Base-by-base conservation (phyloP, 495 filamentous ascomycete genomes). In the Penicillium turbatum region DNA sequence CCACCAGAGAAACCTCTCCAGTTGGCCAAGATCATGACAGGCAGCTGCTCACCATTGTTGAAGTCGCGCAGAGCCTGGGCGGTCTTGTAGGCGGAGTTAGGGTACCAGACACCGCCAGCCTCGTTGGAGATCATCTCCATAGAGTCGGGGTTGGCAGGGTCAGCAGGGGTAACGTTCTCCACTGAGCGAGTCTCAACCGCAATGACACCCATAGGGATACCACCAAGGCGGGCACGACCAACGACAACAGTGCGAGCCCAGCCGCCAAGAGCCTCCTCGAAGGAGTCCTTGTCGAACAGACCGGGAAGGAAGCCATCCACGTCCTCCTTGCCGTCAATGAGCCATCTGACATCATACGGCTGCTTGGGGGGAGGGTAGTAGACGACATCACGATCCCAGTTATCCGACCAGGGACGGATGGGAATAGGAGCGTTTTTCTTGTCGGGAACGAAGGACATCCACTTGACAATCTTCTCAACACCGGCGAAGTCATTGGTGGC, bases 1-100 rank as follows among this genome's bases (percentile, higher is more conserved):
- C 93, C 93, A 78, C 93, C 93, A 51, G 93, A 97, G 88, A 98
- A 98, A 75, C 93, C 93, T 81, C 93, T 82, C 93, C 93, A 98
- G 81, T 98, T 98, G 71, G 93, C 93, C 42, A 98, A 82, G 72
- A 98, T 97, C 90, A 98, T 97, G 54, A 98, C 79, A 39, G 93
- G 93, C 55, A 98, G 82, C 79, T 97, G 93, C 74, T 98, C 93
- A 68, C 93, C 93, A 60, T 95, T 83, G 85, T 97, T 98, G 83
- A 98, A 98, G 81, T 98, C 93, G 57, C 85, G 89, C 71, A 98
- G 93, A 51, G 93, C 93, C 69, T 98, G 93, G 15, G 93, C 95
- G 48, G 93, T 98, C 87, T 98, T 98, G 83, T 89, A 97, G 30
- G 93, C 95, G 5, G 92, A 96, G 80, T 98, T 98, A 62, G 93